These are phyloP conservation scores for Ophiostoma piceae DNA, from an alignment of 2,329 filamentous ascomycete genomes.

Conservation along the genomic window DNA sequence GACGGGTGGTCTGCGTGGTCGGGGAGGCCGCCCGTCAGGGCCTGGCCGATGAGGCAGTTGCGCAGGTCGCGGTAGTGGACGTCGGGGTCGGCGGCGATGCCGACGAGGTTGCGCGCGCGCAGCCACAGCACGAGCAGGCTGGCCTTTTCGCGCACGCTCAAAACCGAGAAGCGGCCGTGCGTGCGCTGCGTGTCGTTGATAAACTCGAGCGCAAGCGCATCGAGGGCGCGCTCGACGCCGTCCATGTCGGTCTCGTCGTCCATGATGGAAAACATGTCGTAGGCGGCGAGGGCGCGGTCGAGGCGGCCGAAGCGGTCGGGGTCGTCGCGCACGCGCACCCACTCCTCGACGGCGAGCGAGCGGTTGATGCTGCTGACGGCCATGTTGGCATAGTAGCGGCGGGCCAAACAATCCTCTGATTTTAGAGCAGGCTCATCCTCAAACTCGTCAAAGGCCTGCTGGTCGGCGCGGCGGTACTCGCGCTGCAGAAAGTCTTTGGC, in stretches of 20 bases:
- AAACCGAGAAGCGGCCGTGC: conserved; percentile 47
- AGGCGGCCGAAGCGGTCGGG: conserved; percentile 40
- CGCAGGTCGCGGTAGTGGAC: conserved; percentile 70
- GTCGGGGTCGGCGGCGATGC: conserved; percentile 59
- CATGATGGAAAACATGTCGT: conserved; percentile 83
- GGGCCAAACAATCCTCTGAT: conserved; percentile 64
- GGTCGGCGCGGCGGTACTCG: conserved; percentile 55
- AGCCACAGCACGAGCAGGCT: conserved; percentile 65
- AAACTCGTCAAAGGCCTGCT: background rate
- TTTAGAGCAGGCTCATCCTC: background rate
- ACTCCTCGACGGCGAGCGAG: conserved; percentile 70
- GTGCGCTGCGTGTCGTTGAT: conserved; percentile 36
- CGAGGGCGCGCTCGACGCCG: conserved; percentile 54
- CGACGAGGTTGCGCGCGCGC: conserved; percentile 61
- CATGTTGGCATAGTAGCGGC: conserved; percentile 65
- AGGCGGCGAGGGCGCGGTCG: conserved; percentile 71
- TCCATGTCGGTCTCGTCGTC: conserved; percentile 68
- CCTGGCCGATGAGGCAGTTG: conserved; percentile 83
- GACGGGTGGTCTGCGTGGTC: conserved; percentile 64
- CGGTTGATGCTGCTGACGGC: conserved; percentile 77
- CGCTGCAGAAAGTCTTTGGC: conserved; percentile 76
- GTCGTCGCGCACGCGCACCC: conserved; percentile 52
- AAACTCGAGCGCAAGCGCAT: conserved; percentile 57
- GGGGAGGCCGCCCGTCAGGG: conserved; percentile 55
- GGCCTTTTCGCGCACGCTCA: conserved; percentile 63